These are phyloP conservation scores for Trichoderma oligosporum DNA, from an alignment of 2,329 filamentous ascomycete species.

Conservation along the genomic window DNA sequence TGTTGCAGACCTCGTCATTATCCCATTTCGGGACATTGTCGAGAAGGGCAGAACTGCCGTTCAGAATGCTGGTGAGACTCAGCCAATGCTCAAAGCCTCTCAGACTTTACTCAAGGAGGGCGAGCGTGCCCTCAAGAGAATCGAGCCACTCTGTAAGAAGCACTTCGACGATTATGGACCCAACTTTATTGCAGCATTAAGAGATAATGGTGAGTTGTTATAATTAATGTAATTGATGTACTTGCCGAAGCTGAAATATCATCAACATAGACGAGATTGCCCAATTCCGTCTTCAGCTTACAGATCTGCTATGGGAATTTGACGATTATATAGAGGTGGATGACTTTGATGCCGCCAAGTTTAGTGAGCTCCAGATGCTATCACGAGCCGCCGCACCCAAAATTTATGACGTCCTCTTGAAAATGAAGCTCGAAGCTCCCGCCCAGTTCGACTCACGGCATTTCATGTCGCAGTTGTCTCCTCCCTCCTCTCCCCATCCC, in stretches of 20 bases:
- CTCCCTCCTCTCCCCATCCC: constrained; percentile 26
- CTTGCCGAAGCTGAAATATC: not conserved
- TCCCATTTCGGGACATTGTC: constrained; percentile 51
- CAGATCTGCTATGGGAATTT: constrained; percentile 53
- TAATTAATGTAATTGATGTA: not conserved
- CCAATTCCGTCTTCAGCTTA: constrained; percentile 45
- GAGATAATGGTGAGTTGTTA: constrained; percentile 48
- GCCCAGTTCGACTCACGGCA: constrained; percentile 28
- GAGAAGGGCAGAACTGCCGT: constrained; percentile 47
- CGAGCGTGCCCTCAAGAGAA: constrained; percentile 46
- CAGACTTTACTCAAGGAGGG: constrained; percentile 47
- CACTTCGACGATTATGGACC: constrained; percentile 46
- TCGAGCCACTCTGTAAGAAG: constrained; percentile 50
- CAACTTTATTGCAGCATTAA: constrained; percentile 49
- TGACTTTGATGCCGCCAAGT: constrained; percentile 50
- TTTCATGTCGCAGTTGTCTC: constrained; percentile 29
- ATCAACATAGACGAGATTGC: constrained; percentile 46
- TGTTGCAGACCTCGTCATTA: constrained; percentile 43
- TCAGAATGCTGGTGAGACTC: constrained; percentile 44
- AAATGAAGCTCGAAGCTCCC: constrained; percentile 49
- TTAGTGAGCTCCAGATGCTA: constrained; percentile 44
- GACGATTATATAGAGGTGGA: constrained; percentile 51
- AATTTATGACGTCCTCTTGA: constrained; percentile 49
- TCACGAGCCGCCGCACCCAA: constrained; percentile 48
- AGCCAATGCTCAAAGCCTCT: constrained; percentile 49